These are phyloP conservation scores for Musa beccarii DNA, from an alignment of 176 grass and related monocot species.

Conservation along the genomic window DNA sequence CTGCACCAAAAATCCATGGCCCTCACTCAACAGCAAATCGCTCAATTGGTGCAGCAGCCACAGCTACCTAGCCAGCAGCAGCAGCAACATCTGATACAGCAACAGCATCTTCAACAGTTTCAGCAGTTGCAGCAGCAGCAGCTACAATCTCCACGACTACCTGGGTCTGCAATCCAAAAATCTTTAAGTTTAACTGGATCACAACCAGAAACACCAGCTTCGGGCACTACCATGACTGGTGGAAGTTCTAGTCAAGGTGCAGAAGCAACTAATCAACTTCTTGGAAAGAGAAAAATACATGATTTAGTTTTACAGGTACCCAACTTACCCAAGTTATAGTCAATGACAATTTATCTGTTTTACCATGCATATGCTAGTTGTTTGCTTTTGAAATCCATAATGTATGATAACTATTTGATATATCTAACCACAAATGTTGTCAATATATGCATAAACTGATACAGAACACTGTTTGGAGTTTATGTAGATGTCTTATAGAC, in stretches of 20 bases:
- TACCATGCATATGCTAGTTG: background rate
- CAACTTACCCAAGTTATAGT: no score
- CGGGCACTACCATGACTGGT: slow-evolving; percentile 41
- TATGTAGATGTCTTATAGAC: background rate
- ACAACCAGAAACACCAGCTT: slow-evolving; percentile 52
- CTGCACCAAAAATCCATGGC: slow-evolving; percentile 46
- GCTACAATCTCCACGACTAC: slow-evolving; percentile 65
- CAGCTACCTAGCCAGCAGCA: slow-evolving; percentile 37
- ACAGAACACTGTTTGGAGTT: background rate
- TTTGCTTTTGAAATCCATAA: background rate
- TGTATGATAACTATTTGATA: background rate
- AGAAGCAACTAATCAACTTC: slow-evolving; percentile 68
- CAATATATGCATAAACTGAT: background rate
- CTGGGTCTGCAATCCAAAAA: slow-evolving; percentile 58
- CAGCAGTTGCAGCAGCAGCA: slow-evolving; percentile 52
- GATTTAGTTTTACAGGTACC: slow-evolving; percentile 85
- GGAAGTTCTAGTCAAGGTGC: slow-evolving; percentile 59
- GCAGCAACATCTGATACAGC: slow-evolving; percentile 39
- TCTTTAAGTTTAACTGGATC: slow-evolving; percentile 56
- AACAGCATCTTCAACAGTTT: slow-evolving; percentile 27
- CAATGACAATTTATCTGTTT: background rate
- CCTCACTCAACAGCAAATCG: slow-evolving; percentile 48
- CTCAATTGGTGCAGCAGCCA: slow-evolving; percentile 50
- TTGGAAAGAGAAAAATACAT: slow-evolving; percentile 91
- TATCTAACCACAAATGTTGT: background rate